Evolutionary conservation across 768 basidiomycete species (phyloP).

Genomic region (Podaxis pistillaris): DNA sequence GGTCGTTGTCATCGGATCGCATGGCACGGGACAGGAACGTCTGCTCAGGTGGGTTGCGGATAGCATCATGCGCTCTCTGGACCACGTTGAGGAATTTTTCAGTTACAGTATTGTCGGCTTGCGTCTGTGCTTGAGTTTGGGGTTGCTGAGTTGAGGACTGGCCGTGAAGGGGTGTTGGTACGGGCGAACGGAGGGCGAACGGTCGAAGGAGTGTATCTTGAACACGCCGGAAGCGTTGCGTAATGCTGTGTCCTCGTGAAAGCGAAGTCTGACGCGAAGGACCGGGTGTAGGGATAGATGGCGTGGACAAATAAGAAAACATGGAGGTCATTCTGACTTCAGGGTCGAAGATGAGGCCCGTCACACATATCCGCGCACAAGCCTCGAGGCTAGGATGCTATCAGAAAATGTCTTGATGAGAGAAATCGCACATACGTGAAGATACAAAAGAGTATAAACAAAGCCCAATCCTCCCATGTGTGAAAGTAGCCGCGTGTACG

Average conservation of each 20-base stretch:
- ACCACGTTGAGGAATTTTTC: constrained; percentile 26
- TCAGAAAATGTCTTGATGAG: constrained; percentile 12
- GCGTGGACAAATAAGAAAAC: constrained; percentile 39
- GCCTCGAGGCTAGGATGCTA: constrained; percentile 68
- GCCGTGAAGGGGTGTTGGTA: constrained; percentile 20
- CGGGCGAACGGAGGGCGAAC: constrained; percentile 42
- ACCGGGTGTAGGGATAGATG: constrained; percentile 26
- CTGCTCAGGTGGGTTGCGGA: constrained; percentile 44
- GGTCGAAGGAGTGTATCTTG: constrained; percentile 51
- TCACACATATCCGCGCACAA: constrained; percentile 84
- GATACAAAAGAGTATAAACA: constrained; percentile 81
- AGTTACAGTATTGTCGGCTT: constrained; percentile 27
- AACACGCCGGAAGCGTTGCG: constrained; percentile 42
- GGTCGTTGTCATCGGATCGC: constrained; percentile 40
- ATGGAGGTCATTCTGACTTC: constrained; percentile 56
- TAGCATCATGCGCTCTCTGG: constrained; percentile 34
- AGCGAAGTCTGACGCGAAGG: constrained; percentile 37
- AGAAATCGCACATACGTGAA: constrained; percentile 68
- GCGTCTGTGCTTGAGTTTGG: constrained; percentile 8
- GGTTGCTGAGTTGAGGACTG: constrained; percentile 15
- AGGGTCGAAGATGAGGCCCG: constrained; percentile 86
- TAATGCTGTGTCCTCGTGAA: constrained; percentile 43
- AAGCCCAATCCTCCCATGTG: constrained; percentile 82
- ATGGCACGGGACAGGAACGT: constrained; percentile 52
- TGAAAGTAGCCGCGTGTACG: constrained; percentile 74